Conservation (phyloP, 2,329 filamentous ascomycete genomes). For the Exophiala dermatitidis region DNA sequence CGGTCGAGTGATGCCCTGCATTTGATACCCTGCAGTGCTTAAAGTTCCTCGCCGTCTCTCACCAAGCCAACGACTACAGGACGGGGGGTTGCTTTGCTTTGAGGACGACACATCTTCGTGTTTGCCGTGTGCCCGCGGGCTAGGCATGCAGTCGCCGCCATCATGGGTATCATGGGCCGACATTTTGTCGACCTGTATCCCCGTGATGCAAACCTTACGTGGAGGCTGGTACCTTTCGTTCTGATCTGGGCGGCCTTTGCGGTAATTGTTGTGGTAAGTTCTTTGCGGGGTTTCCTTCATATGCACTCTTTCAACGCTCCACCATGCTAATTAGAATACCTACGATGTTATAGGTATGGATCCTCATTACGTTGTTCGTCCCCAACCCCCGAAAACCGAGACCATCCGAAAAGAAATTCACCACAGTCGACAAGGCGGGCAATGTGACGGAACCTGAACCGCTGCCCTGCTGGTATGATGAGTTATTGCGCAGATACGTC, state of each 20-base stretch:
- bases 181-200: conserved; percentile 18
- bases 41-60: no score
- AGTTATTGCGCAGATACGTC: conserved; percentile 51
- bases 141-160: conserved; percentile 5
- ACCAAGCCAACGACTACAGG: no score
- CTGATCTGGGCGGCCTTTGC: conserved; percentile 24
- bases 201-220: conserved; percentile 12
- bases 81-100: not conserved
- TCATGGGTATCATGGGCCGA: conserved; percentile 20
- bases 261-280: conserved; percentile 18
- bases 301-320: no score
- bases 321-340: conserved; percentile 1
- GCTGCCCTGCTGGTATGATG: conserved; percentile 83
- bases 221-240: conserved; percentile 24
- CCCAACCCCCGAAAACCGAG: conserved; percentile 69
- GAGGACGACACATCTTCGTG: not conserved
- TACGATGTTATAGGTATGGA: conserved; percentile 48
- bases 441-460: conserved; percentile 47
- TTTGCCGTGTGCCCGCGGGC: not conserved
- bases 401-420: conserved; percentile 76
- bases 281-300: not conserved
- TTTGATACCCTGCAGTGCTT: no score
- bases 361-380: conserved; percentile 65
- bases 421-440: conserved; percentile 63
- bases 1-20: no score